Conservation (phyloP, 192 early-diverging fungal species). For the Linnemannia exigua region DNA sequence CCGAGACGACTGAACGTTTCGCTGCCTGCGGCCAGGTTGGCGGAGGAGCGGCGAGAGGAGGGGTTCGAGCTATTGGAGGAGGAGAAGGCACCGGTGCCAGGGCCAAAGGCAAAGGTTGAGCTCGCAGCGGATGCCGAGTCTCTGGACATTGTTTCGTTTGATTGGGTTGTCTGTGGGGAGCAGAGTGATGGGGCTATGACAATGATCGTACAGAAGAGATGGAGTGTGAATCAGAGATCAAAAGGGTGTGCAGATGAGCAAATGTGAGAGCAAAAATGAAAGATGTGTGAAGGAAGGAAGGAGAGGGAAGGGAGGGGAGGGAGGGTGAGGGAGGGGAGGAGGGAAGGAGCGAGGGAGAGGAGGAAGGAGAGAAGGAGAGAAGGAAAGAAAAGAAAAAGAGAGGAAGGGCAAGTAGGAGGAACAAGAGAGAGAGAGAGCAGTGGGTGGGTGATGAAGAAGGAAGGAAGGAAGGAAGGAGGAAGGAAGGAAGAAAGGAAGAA, state of each 20-base stretch:
- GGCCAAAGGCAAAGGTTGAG: slow-evolving; percentile 21
- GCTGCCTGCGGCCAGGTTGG: slow-evolving; percentile 7
- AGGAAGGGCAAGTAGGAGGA: slow-evolving; percentile 1
- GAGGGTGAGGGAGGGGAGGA: not conserved
- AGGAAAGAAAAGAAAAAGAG: not conserved
- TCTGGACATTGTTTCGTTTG: not conserved
- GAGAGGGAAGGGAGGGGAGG: not conserved
- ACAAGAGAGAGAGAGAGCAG: not conserved
- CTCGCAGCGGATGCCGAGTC: slow-evolving; percentile 10
- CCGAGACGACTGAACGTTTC: slow-evolving; percentile 46
- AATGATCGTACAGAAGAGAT: not conserved
- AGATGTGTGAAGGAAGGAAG: not conserved
- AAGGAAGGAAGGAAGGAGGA: not conserved
- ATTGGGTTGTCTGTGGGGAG: not conserved
- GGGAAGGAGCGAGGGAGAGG: not conserved
- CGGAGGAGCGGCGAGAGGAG: slow-evolving; percentile 38
- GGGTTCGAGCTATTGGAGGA: slow-evolving; percentile 19
- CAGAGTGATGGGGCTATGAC: not conserved
- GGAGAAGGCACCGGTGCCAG: slow-evolving; percentile 25
- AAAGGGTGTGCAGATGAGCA: slow-evolving; percentile 1
- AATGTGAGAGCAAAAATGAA: not conserved
- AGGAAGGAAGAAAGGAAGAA: not conserved
- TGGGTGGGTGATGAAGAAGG: not conserved
- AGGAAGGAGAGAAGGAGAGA: not conserved
- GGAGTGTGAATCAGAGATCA: not conserved